Evolutionary conservation across 805 yeast species (phyloP).

Genomic region (Metschnikowia bowlesiae): DNA sequence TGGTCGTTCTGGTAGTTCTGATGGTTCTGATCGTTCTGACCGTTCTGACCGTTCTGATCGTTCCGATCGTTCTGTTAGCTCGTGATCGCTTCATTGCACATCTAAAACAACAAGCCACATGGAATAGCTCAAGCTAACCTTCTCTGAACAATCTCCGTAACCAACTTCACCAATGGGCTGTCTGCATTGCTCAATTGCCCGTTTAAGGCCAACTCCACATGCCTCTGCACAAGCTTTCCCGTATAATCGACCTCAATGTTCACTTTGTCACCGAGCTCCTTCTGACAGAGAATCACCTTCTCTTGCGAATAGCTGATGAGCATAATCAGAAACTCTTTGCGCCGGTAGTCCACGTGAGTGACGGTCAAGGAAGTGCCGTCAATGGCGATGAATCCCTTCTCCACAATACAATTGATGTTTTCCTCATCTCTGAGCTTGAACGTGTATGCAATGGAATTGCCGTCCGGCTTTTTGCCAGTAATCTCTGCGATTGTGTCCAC

Average conservation of each 20-base stretch:
- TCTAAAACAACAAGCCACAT: too few species aligned
- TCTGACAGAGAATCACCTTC: conserved; percentile 68
- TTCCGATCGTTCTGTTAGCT: too few species aligned
- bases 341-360: conserved; percentile 63
- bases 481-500: conserved; percentile 84
- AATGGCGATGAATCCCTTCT: conserved; percentile 88
- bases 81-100: too few species aligned
- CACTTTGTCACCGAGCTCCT: conserved; percentile 58
- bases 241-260: conserved; percentile 94
- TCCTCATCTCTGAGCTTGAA: conserved; percentile 64
- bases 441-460: conserved; percentile 71
- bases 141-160: conserved; percentile 31
- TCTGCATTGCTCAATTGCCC: conserved; percentile 47
- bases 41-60: too few species aligned
- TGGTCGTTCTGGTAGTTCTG: too few species aligned
- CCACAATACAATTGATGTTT: conserved; percentile 73
- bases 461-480: conserved; percentile 51
- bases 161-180: conserved; percentile 47
- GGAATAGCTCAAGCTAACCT: not conserved
- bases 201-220: conserved; percentile 56
- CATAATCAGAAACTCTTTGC: conserved; percentile 69
- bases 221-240: conserved; percentile 88
- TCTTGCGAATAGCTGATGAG: conserved; percentile 88
- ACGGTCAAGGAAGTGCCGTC: conserved; percentile 95
- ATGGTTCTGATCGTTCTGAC: too few species aligned